Percentiles rank a stretch among this genome's conserved stretches.
These are phyloP conservation scores for Wickerhamiella galacta DNA, from an alignment of 805 yeast species.

Conservation along the genomic window DNA sequence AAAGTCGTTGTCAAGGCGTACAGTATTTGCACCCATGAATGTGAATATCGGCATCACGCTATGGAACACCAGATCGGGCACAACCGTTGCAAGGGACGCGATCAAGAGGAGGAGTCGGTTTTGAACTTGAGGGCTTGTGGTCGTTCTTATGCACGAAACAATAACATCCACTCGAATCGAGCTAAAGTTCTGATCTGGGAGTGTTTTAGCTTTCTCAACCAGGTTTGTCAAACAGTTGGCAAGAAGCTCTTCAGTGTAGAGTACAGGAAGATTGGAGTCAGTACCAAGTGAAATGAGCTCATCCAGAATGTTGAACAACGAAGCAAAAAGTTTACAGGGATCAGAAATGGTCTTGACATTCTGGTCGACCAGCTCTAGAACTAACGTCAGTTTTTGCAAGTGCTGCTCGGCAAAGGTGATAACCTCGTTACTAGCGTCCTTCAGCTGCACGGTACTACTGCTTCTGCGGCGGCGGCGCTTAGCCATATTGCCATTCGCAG, in stretches of 20 bases:
- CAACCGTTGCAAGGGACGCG: conserved; percentile 70
- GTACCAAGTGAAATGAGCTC: conserved; percentile 46
- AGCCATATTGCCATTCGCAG: conserved; percentile 10
- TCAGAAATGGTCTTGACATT: conserved; percentile 11
- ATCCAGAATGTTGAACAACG: conserved; percentile 24
- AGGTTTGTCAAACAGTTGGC: conserved; percentile 71
- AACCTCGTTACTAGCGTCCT: conserved; percentile 33
- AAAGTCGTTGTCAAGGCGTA: conserved; percentile 92
- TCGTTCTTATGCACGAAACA: conserved; percentile 77
- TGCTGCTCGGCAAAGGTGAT: conserved; percentile 63
- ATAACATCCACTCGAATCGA: conserved; percentile 75
- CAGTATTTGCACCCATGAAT: conserved; percentile 95
- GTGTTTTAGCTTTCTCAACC: conserved; percentile 29
- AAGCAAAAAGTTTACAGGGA: conserved; percentile 17
- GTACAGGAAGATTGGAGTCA: conserved; percentile 82
- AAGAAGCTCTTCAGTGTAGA: conserved; percentile 78
- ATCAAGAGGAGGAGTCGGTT: conserved; percentile 71
- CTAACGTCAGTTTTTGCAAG: conserved; percentile 55
- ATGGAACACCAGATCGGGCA: conserved; percentile 83
- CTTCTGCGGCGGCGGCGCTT: conserved; percentile 63
- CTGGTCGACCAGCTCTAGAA: conserved; percentile 64
- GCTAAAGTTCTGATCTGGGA: conserved; percentile 16
- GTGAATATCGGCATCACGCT: conserved; percentile 99
- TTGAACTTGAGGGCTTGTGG: conserved; percentile 88
- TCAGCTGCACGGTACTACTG: conserved; percentile 44